Conservation (phyloP, 2,329 filamentous ascomycete species). For the Intubia oerlemansii region DNA sequence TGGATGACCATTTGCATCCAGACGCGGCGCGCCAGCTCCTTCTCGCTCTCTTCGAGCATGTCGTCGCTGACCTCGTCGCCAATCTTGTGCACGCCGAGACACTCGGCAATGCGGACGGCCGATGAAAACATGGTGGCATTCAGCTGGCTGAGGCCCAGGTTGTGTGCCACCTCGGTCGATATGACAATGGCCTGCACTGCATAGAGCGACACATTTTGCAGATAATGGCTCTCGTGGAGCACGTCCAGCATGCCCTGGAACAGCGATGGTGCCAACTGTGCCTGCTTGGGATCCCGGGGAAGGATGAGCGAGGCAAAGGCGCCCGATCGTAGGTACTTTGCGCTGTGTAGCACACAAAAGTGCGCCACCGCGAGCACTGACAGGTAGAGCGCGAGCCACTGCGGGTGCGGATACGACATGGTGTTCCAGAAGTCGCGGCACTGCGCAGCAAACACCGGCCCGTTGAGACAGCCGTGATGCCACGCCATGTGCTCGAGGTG, state of each 20-base stretch:
- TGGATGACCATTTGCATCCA: slow-evolving; percentile 18
- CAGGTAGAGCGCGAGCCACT: slow-evolving; percentile 12
- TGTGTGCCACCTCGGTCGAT: slow-evolving; percentile 16
- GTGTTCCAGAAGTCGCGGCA: slow-evolving; percentile 25
- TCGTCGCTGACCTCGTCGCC: slow-evolving; percentile 1
- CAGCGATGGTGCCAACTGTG: no score
- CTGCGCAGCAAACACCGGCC: slow-evolving; percentile 29
- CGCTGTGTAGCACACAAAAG: slow-evolving; percentile 10
- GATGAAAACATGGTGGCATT: slow-evolving; percentile 14
- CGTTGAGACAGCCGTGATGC: slow-evolving; percentile 19
- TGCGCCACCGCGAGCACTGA: slow-evolving; percentile 8
- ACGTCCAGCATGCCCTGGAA: slow-evolving; percentile 14
- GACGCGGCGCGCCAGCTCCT: slow-evolving; percentile 15
- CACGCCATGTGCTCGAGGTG: slow-evolving; percentile 10
- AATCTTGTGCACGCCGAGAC: slow-evolving; percentile 9
- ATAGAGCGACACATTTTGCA: slow-evolving; percentile 12
- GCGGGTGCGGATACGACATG: slow-evolving; percentile 7
- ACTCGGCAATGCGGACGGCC: slow-evolving; percentile 14
- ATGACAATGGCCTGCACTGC: slow-evolving; percentile 17
- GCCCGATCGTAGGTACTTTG: slow-evolving; percentile 2
- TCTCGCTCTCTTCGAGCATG: not conserved
- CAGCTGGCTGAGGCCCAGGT: slow-evolving; percentile 14
- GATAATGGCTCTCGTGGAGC: slow-evolving; percentile 13
- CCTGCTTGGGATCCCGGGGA: slow-evolving; percentile 3
- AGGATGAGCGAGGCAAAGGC: slow-evolving; percentile 1